Evolutionary conservation across 345 rosid species (phyloP), one percentile per base, ranked within the genome.

Genomic region (Balakata baccata): DNA sequence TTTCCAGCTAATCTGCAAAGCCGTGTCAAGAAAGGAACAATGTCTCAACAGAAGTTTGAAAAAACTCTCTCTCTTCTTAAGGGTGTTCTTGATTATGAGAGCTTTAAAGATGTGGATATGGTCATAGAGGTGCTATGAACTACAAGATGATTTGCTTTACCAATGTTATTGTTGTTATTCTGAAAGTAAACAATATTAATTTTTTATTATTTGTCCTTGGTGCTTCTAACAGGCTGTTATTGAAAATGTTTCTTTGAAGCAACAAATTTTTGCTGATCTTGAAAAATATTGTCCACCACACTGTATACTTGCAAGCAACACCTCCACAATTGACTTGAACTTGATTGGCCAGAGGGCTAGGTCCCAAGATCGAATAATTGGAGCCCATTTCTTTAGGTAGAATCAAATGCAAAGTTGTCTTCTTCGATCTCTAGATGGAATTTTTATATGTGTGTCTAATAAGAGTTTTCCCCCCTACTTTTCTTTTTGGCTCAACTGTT

Each of bases 371-470:
- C 83, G 97, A 70, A 91, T 96, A 64, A 71, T 93, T 61, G 99
- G 99, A 51, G 99, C 97, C 74, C 99, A 95, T 87, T 95, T 95
- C 86, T 95, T 95, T 75, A 92, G 99, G 99, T 95, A 84, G 39
- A 29, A 68, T 53, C 69, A 49, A 18, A 34, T 64, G 69, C 76
- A 49, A 8, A 61, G 18, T 43, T 45, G 9, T 68, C 25, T 29
- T 59, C 8, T 9, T 64, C 45, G 14, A 11, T 13, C 25, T 23
- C 6, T 66, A 10, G 7, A 1, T 43, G 47, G 47, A 43, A 43
- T 46, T 46, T 13, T 0, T 50, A 9, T 12, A 4, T 66, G 57
- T 7, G 10, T 9, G 11, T 49, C 25, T 52, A 51, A 25, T 68
- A 7, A 17, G 47, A 7, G 13, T 41, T 70, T 34, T 25, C 1